A percentile compares a stretch with the other conserved stretches of the same genome.
Conservation (phyloP, 23 red algal genomes). For the Agarophyton chilense region DNA sequence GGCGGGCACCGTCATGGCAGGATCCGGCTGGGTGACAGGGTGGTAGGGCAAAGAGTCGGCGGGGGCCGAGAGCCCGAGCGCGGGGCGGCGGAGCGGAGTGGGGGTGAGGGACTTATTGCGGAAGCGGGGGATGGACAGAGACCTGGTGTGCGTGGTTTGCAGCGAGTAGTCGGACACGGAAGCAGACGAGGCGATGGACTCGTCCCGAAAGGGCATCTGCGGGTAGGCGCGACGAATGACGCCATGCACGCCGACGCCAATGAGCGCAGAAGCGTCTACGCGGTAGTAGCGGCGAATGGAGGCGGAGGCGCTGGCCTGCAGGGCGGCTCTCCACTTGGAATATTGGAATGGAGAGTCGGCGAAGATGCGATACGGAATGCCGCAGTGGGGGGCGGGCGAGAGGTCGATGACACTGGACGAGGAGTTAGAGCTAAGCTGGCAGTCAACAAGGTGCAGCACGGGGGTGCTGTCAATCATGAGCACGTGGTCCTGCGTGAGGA, state of each 20-base stretch:
- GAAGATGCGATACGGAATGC: slow-evolving; percentile 47
- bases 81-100: background rate
- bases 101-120: background rate
- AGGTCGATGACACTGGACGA: slow-evolving; percentile 52
- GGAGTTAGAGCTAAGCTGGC: slow-evolving; percentile 29
- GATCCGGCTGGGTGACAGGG: background rate
- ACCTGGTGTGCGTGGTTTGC: background rate
- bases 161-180: slow-evolving; percentile 32
- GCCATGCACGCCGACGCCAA: slow-evolving; percentile 58
- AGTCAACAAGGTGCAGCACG: slow-evolving; percentile 44
- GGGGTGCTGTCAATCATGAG: slow-evolving; percentile 54
- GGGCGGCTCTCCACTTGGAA: slow-evolving; percentile 40
- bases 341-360: slow-evolving; percentile 65
- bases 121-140: slow-evolving; percentile 17
- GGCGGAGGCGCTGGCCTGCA: slow-evolving; percentile 21
- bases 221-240: slow-evolving; percentile 44
- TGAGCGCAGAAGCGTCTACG: slow-evolving; percentile 30
- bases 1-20: slow-evolving; percentile 20
- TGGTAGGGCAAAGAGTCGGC: background rate
- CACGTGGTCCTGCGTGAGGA: slow-evolving; percentile 39
- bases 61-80: background rate
- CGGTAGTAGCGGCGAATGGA: slow-evolving; percentile 31
- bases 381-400: slow-evolving; percentile 55
- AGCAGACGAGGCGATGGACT: slow-evolving; percentile 34
- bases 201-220: slow-evolving; percentile 6